These are phyloP conservation scores for Mucor plumbeus DNA, from an alignment of 371 early-diverging fungal genomes.

Conservation along the genomic window DNA sequence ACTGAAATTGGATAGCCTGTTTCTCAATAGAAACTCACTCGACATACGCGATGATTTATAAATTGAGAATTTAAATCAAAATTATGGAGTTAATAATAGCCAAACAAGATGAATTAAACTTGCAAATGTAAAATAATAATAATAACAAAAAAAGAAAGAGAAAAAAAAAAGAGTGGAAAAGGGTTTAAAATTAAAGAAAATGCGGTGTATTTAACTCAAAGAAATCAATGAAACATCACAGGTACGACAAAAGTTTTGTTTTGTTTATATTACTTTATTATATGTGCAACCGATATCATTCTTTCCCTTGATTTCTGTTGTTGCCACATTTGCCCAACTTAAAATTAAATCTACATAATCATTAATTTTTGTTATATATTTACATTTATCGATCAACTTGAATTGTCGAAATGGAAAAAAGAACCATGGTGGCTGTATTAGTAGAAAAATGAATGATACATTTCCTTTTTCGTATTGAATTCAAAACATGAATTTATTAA, in stretches of 20 bases:
- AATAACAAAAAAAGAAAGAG: not conserved
- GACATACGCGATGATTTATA: slow-evolving; percentile 11
- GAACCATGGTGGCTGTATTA: not conserved
- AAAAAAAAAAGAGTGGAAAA: not conserved
- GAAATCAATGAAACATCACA: slow-evolving; percentile 12
- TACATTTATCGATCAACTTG: not conserved
- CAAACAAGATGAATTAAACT: not conserved
- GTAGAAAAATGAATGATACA: slow-evolving; percentile 1
- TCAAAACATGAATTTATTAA: slow-evolving; percentile 17
- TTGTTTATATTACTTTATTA: not conserved
- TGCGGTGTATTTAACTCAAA: not conserved
- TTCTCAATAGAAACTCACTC: slow-evolving; percentile 14
- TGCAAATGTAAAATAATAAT: not conserved
- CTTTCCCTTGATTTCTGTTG: not conserved
- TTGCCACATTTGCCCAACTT: not conserved
- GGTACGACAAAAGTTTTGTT: slow-evolving; percentile 1
- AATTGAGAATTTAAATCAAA: not conserved
- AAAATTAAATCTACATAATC: not conserved
- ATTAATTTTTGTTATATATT: too few relatives aligned
- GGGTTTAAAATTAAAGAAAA: not conserved
- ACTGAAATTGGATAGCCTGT: slow-evolving; percentile 6
- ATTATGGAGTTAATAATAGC: not conserved
- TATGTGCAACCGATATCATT: slow-evolving; percentile 7
- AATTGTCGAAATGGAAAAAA: not conserved
- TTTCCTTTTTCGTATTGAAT: slow-evolving; percentile 17